These are phyloP conservation scores for Zygoascus meyerae DNA, from an alignment of 1,139 yeast species.

Conservation along the genomic window DNA sequence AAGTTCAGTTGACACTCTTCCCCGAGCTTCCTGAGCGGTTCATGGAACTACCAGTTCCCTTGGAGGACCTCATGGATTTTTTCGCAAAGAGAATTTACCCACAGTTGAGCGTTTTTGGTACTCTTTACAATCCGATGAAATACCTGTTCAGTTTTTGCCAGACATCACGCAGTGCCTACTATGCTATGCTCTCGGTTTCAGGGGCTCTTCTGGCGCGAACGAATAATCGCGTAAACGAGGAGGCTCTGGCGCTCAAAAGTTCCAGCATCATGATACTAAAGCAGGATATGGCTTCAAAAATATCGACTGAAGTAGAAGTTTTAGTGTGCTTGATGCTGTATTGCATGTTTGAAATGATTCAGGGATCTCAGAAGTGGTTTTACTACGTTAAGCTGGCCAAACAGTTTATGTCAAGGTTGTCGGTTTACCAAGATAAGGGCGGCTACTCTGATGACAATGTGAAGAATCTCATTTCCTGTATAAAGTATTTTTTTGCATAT, in stretches of 20 bases:
- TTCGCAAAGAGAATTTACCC: not conserved
- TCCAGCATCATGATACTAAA: not conserved
- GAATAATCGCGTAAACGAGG: not conserved
- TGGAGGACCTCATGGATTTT: not conserved
- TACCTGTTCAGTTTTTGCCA: not conserved
- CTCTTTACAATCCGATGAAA: not conserved
- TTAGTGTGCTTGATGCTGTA: slow-evolving; percentile 2
- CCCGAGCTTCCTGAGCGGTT: not conserved
- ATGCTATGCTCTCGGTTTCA: slow-evolving; percentile 3
- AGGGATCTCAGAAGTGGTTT: not conserved
- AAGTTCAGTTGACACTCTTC: not conserved
- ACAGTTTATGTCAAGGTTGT: not conserved
- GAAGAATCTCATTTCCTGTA: not conserved
- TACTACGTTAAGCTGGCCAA: slow-evolving; percentile 2
- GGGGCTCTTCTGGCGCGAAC: not conserved
- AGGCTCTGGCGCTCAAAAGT: slow-evolving; percentile 1
- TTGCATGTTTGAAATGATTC: not conserved
- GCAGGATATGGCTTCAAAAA: not conserved
- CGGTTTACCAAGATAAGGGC: not conserved
- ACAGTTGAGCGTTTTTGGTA: slow-evolving; percentile 1
- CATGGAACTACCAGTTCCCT: not conserved
- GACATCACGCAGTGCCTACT: not conserved
- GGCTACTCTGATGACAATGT: not conserved
- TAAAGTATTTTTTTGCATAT: not conserved
- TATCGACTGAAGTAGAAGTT: not conserved